These are phyloP conservation scores for Toxicodendron radicans DNA, from an alignment of 345 rosid species.

Conservation along the genomic window DNA sequence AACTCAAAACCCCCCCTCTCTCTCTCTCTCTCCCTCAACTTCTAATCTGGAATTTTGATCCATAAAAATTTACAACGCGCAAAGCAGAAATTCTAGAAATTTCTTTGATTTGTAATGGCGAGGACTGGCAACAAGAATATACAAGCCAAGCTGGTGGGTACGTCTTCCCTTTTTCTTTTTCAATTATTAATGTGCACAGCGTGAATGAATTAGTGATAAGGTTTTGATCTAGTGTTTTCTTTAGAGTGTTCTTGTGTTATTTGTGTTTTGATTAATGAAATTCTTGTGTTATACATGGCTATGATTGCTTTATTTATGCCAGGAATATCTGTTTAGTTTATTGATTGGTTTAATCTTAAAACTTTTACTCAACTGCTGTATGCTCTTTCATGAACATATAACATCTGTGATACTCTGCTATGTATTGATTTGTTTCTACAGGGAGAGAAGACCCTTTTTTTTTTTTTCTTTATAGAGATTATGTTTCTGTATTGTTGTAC, in stretches of 20 bases:
- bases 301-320: not conserved
- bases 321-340: not conserved
- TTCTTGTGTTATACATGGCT: not conserved
- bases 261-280: not conserved
- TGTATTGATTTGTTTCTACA: not conserved
- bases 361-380: not conserved
- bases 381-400: not conserved
- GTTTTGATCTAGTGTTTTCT: not conserved
- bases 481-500: not conserved
- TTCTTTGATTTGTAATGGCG: slow-evolving; percentile 36
- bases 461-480: not conserved
- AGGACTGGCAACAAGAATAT: slow-evolving; percentile 62
- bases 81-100: not conserved
- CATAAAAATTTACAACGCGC: not conserved
- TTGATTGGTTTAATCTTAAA: not conserved
- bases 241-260: not conserved
- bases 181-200: not conserved
- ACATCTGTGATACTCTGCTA: not conserved
- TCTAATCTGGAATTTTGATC: not conserved
- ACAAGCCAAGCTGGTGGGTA: slow-evolving; percentile 94
- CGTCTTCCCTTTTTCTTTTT: slow-evolving; percentile 37
- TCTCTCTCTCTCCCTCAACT: not conserved
- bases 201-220: not conserved
- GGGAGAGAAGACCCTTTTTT: not conserved
- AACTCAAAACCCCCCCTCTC: not conserved